Percentiles rank a stretch among this genome's conserved stretches.
Evolutionary conservation across 306 rosid genomes (phyloP).

Genomic region (Aeschynomene evenia): DNA sequence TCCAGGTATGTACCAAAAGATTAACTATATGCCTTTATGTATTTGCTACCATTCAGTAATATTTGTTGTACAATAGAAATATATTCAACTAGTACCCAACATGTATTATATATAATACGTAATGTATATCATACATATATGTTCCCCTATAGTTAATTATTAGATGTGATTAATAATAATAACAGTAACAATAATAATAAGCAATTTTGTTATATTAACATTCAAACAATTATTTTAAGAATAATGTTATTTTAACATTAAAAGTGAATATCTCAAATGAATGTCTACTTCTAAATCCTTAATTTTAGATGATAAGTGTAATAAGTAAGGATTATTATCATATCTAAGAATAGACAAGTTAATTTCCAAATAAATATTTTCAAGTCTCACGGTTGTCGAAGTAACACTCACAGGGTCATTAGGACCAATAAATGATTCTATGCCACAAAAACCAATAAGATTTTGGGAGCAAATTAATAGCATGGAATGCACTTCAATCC

Average conservation of each 20-base stretch:
- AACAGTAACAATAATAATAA: too few relatives aligned
- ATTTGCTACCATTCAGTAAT: neutral
- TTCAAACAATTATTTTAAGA: too few relatives aligned
- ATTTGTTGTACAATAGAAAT: neutral
- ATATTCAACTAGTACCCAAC: too few relatives aligned
- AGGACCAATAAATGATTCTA: constrained; percentile 20
- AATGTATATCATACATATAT: too few relatives aligned
- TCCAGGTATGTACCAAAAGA: neutral
- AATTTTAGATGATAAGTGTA: too few relatives aligned
- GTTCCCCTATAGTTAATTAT: constrained; percentile 23
- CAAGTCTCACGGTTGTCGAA: constrained; percentile 3
- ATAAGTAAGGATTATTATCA: too few relatives aligned
- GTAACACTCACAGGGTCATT: constrained; percentile 24
- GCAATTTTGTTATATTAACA: neutral
- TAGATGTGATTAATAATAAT: neutral
- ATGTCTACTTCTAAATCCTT: too few relatives aligned
- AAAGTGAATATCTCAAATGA: too few relatives aligned
- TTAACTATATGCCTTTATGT: neutral
- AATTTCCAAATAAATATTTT: too few relatives aligned
- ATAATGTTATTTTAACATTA: too few relatives aligned
- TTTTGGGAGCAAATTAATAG: constrained; percentile 36
- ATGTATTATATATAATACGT: too few relatives aligned
- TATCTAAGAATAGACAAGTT: too few relatives aligned
- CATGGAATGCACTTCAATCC: constrained; percentile 28
- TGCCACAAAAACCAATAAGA: constrained; percentile 23